Evolutionary conservation across 2,329 filamentous ascomycete genomes (phyloP), one percentile per base, ranked within the genome.

Genomic region (Phaeomoniella chlamydospora): DNA sequence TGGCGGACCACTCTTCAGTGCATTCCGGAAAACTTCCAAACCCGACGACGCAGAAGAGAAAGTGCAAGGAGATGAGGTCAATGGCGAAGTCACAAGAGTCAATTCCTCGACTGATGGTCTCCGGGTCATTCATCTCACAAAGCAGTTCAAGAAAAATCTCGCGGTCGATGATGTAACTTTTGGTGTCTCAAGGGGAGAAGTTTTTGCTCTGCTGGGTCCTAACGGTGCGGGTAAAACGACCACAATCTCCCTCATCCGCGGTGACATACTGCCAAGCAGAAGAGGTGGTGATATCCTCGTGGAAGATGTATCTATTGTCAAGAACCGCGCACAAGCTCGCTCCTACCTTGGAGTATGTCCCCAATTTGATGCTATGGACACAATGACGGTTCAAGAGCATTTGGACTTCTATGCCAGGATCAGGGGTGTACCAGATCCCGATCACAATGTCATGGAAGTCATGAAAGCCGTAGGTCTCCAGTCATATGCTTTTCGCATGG

Each of bases 161-260:
- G 87, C 84, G 3, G 85, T 94, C n/a, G 78, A 93, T 46, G 82
- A 94, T 47, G 73, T 92, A 30, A 83, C 80, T 0, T 94, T 94
- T 48, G 79, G 80, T 13, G 79, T 94, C 18, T 71, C 72, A 12
- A 74, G 73, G 34, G 80, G 82, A 34, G 80, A 94, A 52, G 81
- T 93, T 1, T 94, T 93, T 57, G 86, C 86, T 0, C 68, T 94
- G 0, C 70, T 96, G 1, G 87, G 87, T 0, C 86, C 87, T 12
- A 94, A 94, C 50, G 86, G 87, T 15, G 88, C 87, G 1, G 87
- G 87, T 39, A 94, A 94, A 49, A 85, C 79, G 0, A 93, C 86
- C 0, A 92, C 81, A 0, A 93, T 94, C 46, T 84, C 79, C 2
- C 65, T 94, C 31, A 85, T 96, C 44, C 74, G 87, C 42, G 88